phyloP scores from a whole-genome alignment of 148 eudicot species.

The Rhododendron ferrugineum region DNA sequence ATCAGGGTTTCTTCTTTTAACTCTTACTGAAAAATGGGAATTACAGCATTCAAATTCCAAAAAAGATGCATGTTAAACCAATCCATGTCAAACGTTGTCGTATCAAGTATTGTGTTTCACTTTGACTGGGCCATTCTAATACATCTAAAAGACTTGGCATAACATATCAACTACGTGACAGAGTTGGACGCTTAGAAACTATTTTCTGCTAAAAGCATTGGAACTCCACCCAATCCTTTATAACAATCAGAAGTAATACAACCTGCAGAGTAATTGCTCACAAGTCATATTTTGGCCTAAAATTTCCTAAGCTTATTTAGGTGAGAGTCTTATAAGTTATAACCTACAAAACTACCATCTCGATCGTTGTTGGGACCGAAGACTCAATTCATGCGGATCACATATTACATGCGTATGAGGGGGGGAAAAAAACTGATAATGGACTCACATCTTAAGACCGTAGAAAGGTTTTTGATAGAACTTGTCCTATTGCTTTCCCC shows the following conservation, averaged over 20 bases:
- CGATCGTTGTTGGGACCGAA: not conserved
- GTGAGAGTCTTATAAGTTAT: not conserved
- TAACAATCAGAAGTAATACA: not conserved
- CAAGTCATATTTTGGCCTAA: not conserved
- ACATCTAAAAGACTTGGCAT: not conserved
- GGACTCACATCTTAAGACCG: not conserved
- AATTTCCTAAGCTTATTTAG: not conserved
- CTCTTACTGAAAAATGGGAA: not conserved
- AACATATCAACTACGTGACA: not conserved
- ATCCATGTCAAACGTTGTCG: not conserved
- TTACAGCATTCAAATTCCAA: not conserved
- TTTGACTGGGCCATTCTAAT: not conserved
- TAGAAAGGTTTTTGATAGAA: not conserved
- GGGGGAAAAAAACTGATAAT: not conserved
- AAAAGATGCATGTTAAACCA: not conserved
- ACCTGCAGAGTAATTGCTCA: not conserved
- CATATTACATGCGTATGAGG: not conserved
- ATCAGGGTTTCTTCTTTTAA: not conserved
- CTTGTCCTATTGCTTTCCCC: not conserved
- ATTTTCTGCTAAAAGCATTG: not conserved
- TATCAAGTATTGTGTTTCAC: not conserved
- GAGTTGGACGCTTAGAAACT: not conserved
- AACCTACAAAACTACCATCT: not conserved
- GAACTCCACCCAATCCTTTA: not conserved
- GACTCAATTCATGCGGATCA: not conserved